Percentiles rank a stretch among this genome's conserved stretches.
phyloP scores from a whole-genome alignment of 1,139 yeast genomes.

The Sugiyamaella novakii region DNA sequence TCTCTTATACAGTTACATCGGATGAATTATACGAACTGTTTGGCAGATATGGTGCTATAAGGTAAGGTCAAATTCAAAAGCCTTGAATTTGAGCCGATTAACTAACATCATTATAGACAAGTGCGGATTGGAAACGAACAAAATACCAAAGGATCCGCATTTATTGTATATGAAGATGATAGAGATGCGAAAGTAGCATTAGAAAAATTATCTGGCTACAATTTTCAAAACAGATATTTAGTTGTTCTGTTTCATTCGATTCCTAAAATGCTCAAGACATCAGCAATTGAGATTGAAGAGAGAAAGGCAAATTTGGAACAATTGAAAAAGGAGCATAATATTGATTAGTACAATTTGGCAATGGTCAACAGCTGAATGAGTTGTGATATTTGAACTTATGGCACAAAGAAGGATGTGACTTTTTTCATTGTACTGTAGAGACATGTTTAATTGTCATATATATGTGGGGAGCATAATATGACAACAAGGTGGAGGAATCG shows the following conservation, averaged over 20 bases:
- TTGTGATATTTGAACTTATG: not conserved
- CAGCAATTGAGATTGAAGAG: constrained; percentile 33
- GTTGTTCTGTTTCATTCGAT: constrained; percentile 53
- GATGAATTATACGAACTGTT: constrained; percentile 56
- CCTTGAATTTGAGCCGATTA: not conserved
- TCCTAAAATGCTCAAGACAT: constrained; percentile 41
- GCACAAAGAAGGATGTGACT: no score
- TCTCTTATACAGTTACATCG: constrained; percentile 56
- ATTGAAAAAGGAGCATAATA: constrained; percentile 34
- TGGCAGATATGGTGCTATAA: constrained; percentile 58
- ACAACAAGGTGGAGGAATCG: no score
- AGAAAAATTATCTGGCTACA: constrained; percentile 60
- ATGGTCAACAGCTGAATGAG: no score
- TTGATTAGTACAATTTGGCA: no score
- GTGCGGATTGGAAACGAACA: constrained; percentile 53
- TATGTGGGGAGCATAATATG: no score
- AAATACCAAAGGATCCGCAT: constrained; percentile 57
- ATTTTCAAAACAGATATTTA: constrained; percentile 60
- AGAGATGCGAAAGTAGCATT: constrained; percentile 55
- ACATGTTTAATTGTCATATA: no score
- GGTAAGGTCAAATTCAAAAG: constrained; percentile 27
- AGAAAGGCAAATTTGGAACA: constrained; percentile 35
- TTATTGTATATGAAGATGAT: constrained; percentile 56
- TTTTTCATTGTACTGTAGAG: no score
- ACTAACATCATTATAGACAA: constrained; percentile 39